Conservation (phyloP, 352 stramenopile genomes). For the Phytopythium vexans region DNA sequence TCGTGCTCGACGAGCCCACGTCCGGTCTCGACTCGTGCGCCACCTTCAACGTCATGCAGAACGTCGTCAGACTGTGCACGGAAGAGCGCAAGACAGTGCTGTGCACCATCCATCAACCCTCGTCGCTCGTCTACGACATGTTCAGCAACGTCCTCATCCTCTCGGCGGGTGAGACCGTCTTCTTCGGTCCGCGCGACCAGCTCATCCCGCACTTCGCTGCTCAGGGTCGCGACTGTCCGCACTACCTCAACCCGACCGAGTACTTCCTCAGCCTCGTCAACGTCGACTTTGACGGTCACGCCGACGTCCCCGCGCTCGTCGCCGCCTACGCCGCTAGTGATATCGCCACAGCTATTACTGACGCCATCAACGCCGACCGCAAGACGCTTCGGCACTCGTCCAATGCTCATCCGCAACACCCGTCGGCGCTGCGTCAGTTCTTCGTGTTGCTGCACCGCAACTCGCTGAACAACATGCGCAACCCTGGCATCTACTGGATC, state of each 20-base stretch:
- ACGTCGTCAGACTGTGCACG: conserved; percentile 24
- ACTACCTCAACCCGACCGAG: conserved; percentile 54
- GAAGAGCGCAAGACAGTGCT: conserved; percentile 48
- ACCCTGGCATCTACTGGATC: conserved; percentile 68
- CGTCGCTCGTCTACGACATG: conserved; percentile 52
- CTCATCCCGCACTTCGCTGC: conserved; percentile 38
- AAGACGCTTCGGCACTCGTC: conserved; percentile 15
- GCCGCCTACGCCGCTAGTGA: conserved; percentile 15
- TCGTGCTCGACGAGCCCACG: conserved; percentile 87
- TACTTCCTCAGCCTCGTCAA: conserved; percentile 52
- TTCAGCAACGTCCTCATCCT: conserved; percentile 63
- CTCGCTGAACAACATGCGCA: conserved; percentile 59
- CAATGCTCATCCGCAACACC: conserved; percentile 11
- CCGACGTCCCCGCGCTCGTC: conserved; percentile 21
- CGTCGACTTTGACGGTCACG: conserved; percentile 46
- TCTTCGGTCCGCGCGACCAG: conserved; percentile 50
- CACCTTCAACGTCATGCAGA: conserved; percentile 46
- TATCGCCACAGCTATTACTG: conserved; percentile 7
- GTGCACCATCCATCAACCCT: conserved; percentile 73
- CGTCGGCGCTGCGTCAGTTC: conserved; percentile 37
- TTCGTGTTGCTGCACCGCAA: conserved; percentile 48
- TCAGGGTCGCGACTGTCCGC: conserved; percentile 27
- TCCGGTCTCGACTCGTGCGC: conserved; percentile 81
- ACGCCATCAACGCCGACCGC: conserved; percentile 12
- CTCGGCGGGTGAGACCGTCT: conserved; percentile 69